Conservation (phyloP, 2,329 filamentous ascomycete genomes). For the Emericellopsis cladophorae region DNA sequence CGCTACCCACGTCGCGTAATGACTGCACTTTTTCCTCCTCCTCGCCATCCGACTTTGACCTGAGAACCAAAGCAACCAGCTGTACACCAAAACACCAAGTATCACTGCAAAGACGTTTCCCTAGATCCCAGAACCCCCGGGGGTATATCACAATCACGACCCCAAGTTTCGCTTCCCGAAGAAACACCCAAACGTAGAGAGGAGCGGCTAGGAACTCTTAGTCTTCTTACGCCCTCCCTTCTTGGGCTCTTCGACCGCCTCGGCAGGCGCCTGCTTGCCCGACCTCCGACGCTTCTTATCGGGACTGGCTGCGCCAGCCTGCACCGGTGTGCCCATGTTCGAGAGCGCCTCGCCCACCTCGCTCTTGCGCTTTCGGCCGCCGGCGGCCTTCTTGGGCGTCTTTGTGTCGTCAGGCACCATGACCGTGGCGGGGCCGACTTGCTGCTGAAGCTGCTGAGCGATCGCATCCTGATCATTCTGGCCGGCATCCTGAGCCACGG, state of each 20-base stretch:
- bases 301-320: slow-evolving; percentile 29
- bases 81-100: no score
- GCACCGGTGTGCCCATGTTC: slow-evolving; percentile 30
- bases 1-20: no score
- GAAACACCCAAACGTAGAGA: no score
- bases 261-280: slow-evolving; percentile 32
- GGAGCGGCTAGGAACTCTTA: slow-evolving; percentile 17
- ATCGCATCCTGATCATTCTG: slow-evolving; percentile 42
- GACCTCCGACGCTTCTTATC: slow-evolving; percentile 51
- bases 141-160: no score
- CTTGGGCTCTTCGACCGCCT: slow-evolving; percentile 44
- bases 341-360: slow-evolving; percentile 34
- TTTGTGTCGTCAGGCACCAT: slow-evolving; percentile 29
- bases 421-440: slow-evolving; percentile 12
- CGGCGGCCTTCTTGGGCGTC: slow-evolving; percentile 33
- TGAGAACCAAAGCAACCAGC: no score
- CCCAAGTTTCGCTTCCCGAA: no score
- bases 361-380: slow-evolving; percentile 4
- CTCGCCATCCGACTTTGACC: no score
- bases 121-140: no score
- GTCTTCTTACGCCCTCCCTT: slow-evolving; percentile 48
- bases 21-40: no score
- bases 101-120: no score
- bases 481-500: slow-evolving; percentile 17
- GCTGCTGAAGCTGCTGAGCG: slow-evolving; percentile 42